Evolutionary conservation across 179 eudicot species (phyloP), one percentile per base, ranked within the genome.

Genomic region (Beta corolliflora): DNA sequence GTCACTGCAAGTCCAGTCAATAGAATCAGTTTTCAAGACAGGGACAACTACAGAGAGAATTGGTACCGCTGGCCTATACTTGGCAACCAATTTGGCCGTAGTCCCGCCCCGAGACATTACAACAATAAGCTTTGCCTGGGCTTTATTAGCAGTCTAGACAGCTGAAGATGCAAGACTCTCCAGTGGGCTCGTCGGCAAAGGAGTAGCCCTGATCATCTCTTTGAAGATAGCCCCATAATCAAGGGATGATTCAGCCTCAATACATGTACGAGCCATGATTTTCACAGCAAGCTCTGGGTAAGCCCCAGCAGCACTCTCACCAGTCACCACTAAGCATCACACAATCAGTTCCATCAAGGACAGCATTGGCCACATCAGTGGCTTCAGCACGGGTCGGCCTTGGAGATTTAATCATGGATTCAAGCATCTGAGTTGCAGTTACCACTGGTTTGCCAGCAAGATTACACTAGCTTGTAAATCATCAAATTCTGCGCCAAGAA

Each of bases 231-330:
- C 80, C 6, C 82, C 82, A 12, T 87, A 87, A 41, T 87, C 89
- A 3, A 87, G 78, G 54, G 87, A 84, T 9, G 85, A 82, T 77
- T 87, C 89, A 0, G 89, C 89, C 64, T 87, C 89, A 0, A 87
- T 73, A 61, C 89, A 87, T 21, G 82, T 87, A 7, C 83, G 82
- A 18, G 89, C 83, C 89, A 87, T 87, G 80, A 77, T 87, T 73
- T 79, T 87, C 18, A 87, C 89, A 87, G 87, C n/a, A 1, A 84
- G 72, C 64, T 87, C 89, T 1, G 89, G 89, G 77, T 87, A 87
- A n/a, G 89, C 87, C 77, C 89, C 89, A n/a, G n/a, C n/a, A n/a
- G n/a, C n/a, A n/a, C n/a, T n/a, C 89, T 1, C 87, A 87, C 54
- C 85, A 81, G 80, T 87, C 89, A 1, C 89, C 89, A 46, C 89